Evolutionary conservation across 2,329 filamentous ascomycete genomes (phyloP).

Genomic region (Ophiostoma perfectum): DNA sequence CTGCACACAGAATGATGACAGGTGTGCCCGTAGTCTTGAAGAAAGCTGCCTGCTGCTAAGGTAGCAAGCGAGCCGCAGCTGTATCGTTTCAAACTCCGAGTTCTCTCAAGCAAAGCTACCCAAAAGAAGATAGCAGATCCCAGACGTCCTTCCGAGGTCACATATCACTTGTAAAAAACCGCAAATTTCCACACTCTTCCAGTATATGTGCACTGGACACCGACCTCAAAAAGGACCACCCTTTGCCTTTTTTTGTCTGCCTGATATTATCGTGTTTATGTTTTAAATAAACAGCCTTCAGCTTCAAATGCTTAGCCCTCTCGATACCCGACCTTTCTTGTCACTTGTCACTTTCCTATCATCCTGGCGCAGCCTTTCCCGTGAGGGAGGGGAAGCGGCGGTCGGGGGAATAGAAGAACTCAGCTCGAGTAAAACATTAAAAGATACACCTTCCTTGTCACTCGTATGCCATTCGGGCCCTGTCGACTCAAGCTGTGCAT

Average conservation of each 20-base stretch:
- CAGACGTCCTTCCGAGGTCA: background rate
- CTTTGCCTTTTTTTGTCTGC: background rate
- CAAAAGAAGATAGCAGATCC: background rate
- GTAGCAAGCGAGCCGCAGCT: background rate
- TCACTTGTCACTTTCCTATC: slow-evolving; percentile 2
- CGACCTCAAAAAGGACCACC: background rate
- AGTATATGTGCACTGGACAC: background rate
- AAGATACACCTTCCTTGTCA: background rate
- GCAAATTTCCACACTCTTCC: background rate
- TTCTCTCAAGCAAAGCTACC: background rate
- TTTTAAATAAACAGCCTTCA: background rate
- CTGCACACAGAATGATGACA: no score
- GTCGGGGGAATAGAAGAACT: background rate
- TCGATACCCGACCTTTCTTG: background rate
- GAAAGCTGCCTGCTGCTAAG: background rate
- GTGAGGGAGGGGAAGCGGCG: background rate
- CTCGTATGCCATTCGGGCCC: slow-evolving; percentile 1
- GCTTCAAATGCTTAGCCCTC: background rate
- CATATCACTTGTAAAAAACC: background rate
- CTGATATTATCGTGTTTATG: background rate
- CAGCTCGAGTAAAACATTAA: background rate
- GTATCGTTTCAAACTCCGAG: background rate
- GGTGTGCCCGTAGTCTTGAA: no score
- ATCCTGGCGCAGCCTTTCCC: background rate
- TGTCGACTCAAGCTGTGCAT: slow-evolving; percentile 1